Evolutionary conservation across 371 early-diverging fungal genomes (phyloP), one percentile per base, ranked within the genome.

Genomic region (Conidiobolus incongruus): DNA sequence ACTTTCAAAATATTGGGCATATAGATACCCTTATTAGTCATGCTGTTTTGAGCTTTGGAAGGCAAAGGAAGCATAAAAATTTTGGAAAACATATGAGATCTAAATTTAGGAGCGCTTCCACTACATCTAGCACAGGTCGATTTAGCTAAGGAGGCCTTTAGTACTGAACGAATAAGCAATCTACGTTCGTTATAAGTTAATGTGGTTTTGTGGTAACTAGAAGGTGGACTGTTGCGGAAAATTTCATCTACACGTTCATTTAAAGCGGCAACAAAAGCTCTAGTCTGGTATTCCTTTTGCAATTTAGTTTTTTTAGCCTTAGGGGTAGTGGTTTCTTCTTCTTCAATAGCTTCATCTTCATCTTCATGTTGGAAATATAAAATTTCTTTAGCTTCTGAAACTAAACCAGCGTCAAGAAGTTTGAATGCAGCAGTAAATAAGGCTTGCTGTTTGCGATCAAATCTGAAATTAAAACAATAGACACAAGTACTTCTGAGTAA

Each of bases 401-500:
- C 52, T 43, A 88, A 58, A 38, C 87, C 87, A 35, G 60, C 62
- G 55, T 81, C 68, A 13, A 86, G 60, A 52, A 86, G 56, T 29
- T 62, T 64, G 11, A 38, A n/a, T 11, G 11, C 6, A 22, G 35
- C 17, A 10, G 4, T 11, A 35, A 23, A 15, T 8, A 44, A 37
- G 24, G 13, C 19, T 47, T 34, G 41, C 21, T 47, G 28, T 5
- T 19, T 20, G 10, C 17, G 65, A 24, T 73, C 66, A 39, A 81
- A 60, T 47, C 85, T 74, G 52, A 98, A 79, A 16, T 68, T 64
- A 53, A 87, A 81, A 63, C 99, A 99, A 50, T 80, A 81, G 22
- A 75, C 62, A 63, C 99, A 99, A 40, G 70, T 65, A 2, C 84
- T 71, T 47, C 79, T 81, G 7, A 99, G 65, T 35, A 97, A 53